Percentiles rank a stretch among this genome's conserved stretches.
Evolutionary conservation across 768 basidiomycete species (phyloP).

Genomic region (Lactarius pseudohatsudake): DNA sequence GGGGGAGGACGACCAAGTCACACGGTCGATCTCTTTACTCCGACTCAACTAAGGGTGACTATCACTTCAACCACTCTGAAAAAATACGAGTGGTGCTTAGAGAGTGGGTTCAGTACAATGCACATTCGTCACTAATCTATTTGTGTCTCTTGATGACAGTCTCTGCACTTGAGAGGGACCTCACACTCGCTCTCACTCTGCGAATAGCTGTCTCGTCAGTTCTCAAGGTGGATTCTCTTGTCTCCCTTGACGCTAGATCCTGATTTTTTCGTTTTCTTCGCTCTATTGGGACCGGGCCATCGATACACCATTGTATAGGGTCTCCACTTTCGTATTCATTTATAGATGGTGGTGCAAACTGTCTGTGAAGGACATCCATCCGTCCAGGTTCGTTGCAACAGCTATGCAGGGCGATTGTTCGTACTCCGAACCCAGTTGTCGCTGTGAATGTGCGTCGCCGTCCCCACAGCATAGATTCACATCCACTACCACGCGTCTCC

Average conservation of each 20-base stretch:
- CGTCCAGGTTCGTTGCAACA: slow-evolving; percentile 46
- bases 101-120: neutral
- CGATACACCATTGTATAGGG: slow-evolving; percentile 32
- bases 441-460: slow-evolving; percentile 78
- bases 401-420: slow-evolving; percentile 47
- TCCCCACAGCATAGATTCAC: slow-evolving; percentile 33
- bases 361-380: slow-evolving; percentile 74
- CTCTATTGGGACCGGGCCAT: slow-evolving; percentile 37
- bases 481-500: neutral
- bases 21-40: neutral
- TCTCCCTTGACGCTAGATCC: slow-evolving; percentile 11
- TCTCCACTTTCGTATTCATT: slow-evolving; percentile 32
- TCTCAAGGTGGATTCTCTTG: slow-evolving; percentile 1
- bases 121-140: neutral
- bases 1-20: neutral
- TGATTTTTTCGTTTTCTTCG: slow-evolving; percentile 18
- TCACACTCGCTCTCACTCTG: no score
- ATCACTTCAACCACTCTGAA: no score
- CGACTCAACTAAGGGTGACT: neutral
- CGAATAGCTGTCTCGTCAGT: neutral
- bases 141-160: no score
- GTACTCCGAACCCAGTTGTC: slow-evolving; percentile 75
- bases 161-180: no score
- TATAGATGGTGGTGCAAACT: slow-evolving; percentile 84
- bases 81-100: neutral